A percentile compares a stretch with the other conserved stretches of the same genome.
phyloP scores from a whole-genome alignment of 495 filamentous ascomycete genomes.

The Penicillium tannophilum region DNA sequence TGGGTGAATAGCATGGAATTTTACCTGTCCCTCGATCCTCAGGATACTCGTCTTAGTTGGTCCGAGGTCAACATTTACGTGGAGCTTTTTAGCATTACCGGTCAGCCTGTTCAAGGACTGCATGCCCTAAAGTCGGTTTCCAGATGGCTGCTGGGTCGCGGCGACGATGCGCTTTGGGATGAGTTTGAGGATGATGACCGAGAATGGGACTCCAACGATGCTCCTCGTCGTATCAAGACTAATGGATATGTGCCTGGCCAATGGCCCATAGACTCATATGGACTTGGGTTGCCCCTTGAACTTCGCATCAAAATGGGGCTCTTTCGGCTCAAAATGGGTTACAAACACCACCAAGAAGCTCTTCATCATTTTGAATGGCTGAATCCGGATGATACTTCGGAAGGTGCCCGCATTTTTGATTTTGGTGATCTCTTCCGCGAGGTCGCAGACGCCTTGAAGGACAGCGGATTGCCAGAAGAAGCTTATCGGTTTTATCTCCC shows the following conservation, averaged over 20 bases:
- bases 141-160: conserved; percentile 80
- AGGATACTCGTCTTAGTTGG: conserved; percentile 69
- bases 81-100: conserved; percentile 70
- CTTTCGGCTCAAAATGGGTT: conserved; percentile 69
- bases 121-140: conserved; percentile 66
- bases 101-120: conserved; percentile 64
- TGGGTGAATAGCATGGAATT: conserved; percentile 64
- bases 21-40: conserved; percentile 49
- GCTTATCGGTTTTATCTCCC: conserved; percentile 77
- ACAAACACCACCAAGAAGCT: conserved; percentile 68
- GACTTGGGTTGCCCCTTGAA: conserved; percentile 75
- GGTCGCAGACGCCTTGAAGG: conserved; percentile 67
- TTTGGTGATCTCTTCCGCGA: conserved; percentile 78
- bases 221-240: conserved; percentile 61
- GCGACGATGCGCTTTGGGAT: conserved; percentile 79
- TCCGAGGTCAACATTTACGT: conserved; percentile 81
- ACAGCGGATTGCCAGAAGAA: conserved; percentile 54
- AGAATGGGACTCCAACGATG: conserved; percentile 83
- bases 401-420: conserved; percentile 54
- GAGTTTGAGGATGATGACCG: conserved; percentile 74
- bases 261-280: conserved; percentile 65
- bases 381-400: conserved; percentile 55
- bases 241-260: conserved; percentile 55
- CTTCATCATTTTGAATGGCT: conserved; percentile 68
- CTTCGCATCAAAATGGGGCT: conserved; percentile 84